These are phyloP conservation scores for Pseudogymnoascus sp. DNA, from an alignment of 2,329 filamentous ascomycete genomes.

Conservation along the genomic window DNA sequence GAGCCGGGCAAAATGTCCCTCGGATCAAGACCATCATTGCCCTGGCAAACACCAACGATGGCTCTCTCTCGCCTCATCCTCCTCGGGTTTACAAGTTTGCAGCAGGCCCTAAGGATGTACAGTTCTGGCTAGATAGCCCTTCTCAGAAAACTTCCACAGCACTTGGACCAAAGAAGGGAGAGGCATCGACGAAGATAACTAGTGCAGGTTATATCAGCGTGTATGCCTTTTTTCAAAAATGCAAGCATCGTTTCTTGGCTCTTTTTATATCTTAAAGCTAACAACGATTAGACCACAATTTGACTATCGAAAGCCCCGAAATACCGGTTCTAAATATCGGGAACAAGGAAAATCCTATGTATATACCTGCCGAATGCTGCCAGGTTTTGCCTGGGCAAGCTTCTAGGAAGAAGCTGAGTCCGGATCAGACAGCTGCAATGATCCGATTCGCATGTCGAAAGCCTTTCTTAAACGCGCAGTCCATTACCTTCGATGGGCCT, in stretches of 20 bases:
- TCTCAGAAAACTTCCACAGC: no score
- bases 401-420: constrained; percentile 50
- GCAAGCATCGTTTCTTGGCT: constrained; percentile 21
- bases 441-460: constrained; percentile 62
- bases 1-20: constrained; percentile 27
- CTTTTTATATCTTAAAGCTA: background rate
- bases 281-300: constrained; percentile 14
- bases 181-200: constrained; percentile 26
- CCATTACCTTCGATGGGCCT: constrained; percentile 53
- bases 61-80: constrained; percentile 27
- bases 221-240: constrained; percentile 40
- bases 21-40: constrained; percentile 39
- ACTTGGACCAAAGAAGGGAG: no score
- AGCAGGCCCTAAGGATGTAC: constrained; percentile 44
- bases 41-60: constrained; percentile 37
- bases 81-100: constrained; percentile 32
- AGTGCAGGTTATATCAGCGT: constrained; percentile 44
- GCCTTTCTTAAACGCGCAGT: constrained; percentile 58
- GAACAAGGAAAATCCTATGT: constrained; percentile 46
- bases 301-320: constrained; percentile 31
- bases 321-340: constrained; percentile 63
- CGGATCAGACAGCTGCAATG: constrained; percentile 59
- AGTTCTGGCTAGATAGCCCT: constrained; percentile 49
- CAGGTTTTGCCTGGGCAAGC: constrained; percentile 57
- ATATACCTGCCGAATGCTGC: constrained; percentile 61